Evolutionary conservation across 768 basidiomycete genomes (phyloP).

Genomic region (Boletales sp.): DNA sequence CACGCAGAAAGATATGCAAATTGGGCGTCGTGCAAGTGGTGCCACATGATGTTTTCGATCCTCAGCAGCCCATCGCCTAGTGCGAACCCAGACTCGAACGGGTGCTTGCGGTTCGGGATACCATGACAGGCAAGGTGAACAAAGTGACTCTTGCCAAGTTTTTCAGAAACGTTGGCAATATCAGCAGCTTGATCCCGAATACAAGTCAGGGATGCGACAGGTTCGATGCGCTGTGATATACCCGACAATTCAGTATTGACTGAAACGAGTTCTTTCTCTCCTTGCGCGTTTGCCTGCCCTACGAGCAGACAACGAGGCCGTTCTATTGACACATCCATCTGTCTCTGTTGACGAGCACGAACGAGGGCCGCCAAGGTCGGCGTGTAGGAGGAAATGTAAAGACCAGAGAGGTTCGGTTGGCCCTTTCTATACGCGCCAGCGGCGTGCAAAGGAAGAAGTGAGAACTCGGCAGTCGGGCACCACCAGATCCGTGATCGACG

Average conservation of each 20-base stretch:
- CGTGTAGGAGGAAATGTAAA: neutral
- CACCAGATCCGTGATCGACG: neutral
- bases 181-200: neutral
- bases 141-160: neutral
- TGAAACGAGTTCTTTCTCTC: neutral
- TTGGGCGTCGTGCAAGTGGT: neutral
- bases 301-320: conserved; percentile 1
- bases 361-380: neutral
- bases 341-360: neutral
- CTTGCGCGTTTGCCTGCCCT: conserved; percentile 1
- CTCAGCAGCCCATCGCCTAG: conserved; percentile 2
- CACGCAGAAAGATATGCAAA: conserved; percentile 25
- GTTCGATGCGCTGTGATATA: neutral
- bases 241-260: neutral
- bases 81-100: conserved; percentile 18
- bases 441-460: neutral
- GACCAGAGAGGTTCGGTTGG: neutral
- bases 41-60: conserved; percentile 5
- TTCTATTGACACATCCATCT: neutral
- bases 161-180: neutral
- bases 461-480: neutral
- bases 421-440: neutral
- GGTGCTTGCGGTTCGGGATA: neutral
- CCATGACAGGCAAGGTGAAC: conserved; percentile 22
- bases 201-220: neutral